These are phyloP conservation scores for Leucaena leucocephala DNA, from an alignment of 306 rosid species.

Conservation along the genomic window DNA sequence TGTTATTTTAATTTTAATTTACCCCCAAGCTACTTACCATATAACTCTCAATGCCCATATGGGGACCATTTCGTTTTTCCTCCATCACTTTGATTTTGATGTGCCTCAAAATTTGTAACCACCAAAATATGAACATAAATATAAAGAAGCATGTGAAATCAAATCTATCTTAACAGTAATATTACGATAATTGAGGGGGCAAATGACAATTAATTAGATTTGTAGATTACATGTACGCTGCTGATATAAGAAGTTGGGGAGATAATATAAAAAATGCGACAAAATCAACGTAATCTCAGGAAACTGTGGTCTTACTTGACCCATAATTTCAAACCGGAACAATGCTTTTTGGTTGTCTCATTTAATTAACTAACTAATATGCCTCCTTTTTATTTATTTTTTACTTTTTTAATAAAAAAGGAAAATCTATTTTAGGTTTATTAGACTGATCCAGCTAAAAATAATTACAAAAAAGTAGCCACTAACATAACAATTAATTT, in stretches of 20 bases:
- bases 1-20: too few relatives aligned
- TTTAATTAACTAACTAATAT: background rate
- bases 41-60: too few relatives aligned
- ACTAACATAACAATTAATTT: too few relatives aligned
- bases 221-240: slow-evolving; percentile 1
- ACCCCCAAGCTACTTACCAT: too few relatives aligned
- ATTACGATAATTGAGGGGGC: too few relatives aligned
- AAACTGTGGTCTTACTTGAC: background rate
- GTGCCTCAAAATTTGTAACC: too few relatives aligned
- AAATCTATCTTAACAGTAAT: too few relatives aligned
- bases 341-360: background rate
- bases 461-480: background rate
- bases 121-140: too few relatives aligned
- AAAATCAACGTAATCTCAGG: slow-evolving; percentile 48
- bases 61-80: too few relatives aligned
- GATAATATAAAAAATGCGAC: slow-evolving; percentile 60
- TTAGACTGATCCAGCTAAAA: background rate
- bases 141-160: too few relatives aligned
- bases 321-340: background rate
- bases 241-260: slow-evolving; percentile 43
- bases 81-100: too few relatives aligned
- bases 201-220: background rate
- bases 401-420: too few relatives aligned
- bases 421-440: background rate
- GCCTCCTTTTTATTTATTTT: background rate